A percentile compares a stretch with the other conserved stretches of the same genome.
Conservation (phyloP, 129 eudicot genomes). For the sunflower (Helianthus annuus) region HanXRQr2.0-SUNRISE NC_035445.2:65016497-65016996, state of each 20-base stretch:
- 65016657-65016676: too few species aligned
- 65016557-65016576: background rate
- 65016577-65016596: slow-evolving; percentile 7
- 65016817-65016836: background rate
- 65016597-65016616: background rate
- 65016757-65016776: too few species aligned
- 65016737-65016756: too few species aligned
- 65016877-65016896: slow-evolving; percentile 59
- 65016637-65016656: background rate
- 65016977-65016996: slow-evolving; percentile 92
- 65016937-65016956: slow-evolving; percentile 93
- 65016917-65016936: slow-evolving; percentile 86
- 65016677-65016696: background rate
- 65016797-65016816: too few species aligned
- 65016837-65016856: background rate
- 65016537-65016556: slow-evolving; percentile 20
- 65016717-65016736: too few species aligned
- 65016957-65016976: slow-evolving; percentile 98
- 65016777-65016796: too few species aligned
- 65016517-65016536: slow-evolving; percentile 21
- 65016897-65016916: slow-evolving; percentile 94
- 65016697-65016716: background rate
- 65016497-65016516: background rate
- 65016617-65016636: background rate
- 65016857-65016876: background rate